These are phyloP conservation scores for Magnusiomyces sp. DNA, from an alignment of 1,139 yeast genomes.

Conservation along the genomic window DNA sequence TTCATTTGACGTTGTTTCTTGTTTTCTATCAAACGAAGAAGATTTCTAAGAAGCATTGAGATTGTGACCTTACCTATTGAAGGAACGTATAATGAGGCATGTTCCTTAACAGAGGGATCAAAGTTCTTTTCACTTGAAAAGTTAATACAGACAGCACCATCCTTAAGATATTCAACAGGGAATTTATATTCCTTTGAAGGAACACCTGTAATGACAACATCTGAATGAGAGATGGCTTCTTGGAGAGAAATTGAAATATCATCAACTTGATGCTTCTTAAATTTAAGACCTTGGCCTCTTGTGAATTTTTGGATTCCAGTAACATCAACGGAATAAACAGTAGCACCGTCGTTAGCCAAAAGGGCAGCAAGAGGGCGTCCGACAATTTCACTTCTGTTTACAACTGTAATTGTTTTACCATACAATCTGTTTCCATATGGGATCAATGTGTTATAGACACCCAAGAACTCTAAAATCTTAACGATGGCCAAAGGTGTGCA, in stretches of 20 bases:
- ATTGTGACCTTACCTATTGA: conserved; percentile 94
- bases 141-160: conserved; percentile 87
- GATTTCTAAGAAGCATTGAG: conserved; percentile 82
- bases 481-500: conserved; percentile 95
- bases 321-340: conserved; percentile 84
- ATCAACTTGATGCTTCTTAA: conserved; percentile 74
- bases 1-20: conserved; percentile 24
- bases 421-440: conserved; percentile 87
- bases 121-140: conserved; percentile 87
- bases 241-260: conserved; percentile 51
- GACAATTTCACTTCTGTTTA: conserved; percentile 90
- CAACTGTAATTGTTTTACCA: conserved; percentile 84
- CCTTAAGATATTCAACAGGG: conserved; percentile 67
- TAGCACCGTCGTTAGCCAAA: conserved; percentile 95
- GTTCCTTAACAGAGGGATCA: conserved; percentile 64
- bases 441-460: conserved; percentile 72
- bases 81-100: conserved; percentile 89
- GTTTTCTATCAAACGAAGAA: conserved; percentile 71
- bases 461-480: conserved; percentile 81
- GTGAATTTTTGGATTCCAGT: conserved; percentile 85
- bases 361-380: conserved; percentile 96
- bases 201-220: conserved; percentile 92
- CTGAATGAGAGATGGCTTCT: conserved; percentile 65
- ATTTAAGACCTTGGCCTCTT: conserved; percentile 82
- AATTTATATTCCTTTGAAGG: conserved; percentile 78